These are phyloP conservation scores for Tylopilus felleus DNA, from an alignment of 768 basidiomycete species.

Conservation along the genomic window DNA sequence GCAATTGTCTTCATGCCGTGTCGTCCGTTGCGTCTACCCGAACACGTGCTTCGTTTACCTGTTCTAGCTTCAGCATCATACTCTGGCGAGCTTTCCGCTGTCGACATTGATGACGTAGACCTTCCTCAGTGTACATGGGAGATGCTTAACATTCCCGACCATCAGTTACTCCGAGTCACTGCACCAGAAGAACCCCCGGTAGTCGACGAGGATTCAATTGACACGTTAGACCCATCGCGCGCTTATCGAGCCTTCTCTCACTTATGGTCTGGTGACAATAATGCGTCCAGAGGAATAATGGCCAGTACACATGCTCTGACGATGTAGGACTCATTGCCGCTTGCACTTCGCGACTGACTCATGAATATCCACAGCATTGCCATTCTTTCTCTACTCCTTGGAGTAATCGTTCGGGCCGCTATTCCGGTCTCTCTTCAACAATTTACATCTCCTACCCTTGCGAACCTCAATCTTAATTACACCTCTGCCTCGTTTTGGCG, in stretches of 20 bases:
- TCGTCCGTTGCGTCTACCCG: conserved; percentile 33
- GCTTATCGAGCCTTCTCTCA: conserved; percentile 46
- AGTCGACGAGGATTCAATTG: conserved; percentile 47
- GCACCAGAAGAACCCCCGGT: conserved; percentile 34
- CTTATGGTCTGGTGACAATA: conserved; percentile 37
- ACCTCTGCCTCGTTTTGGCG: conserved; percentile 38
- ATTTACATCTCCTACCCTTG: conserved; percentile 14
- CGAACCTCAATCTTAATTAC: conserved; percentile 22
- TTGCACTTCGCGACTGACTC: conserved; percentile 9
- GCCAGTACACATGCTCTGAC: conserved; percentile 58
- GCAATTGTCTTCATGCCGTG: conserved; percentile 68
- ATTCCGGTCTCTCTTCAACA: conserved; percentile 23
- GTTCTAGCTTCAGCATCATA: conserved; percentile 37
- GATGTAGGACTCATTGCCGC: conserved; percentile 45
- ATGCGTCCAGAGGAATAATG: conserved; percentile 35
- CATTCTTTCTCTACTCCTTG: conserved; percentile 63
- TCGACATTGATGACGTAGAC: conserved; percentile 23
- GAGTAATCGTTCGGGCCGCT: conserved; percentile 39
- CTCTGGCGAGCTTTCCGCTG: conserved; percentile 21
- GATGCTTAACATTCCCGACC: conserved; percentile 38
- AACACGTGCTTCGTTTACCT: conserved; percentile 56
- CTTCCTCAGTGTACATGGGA: conserved; percentile 43
- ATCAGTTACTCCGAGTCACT: conserved; percentile 40
- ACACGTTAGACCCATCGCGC: conserved; percentile 38
- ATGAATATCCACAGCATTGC: conserved; percentile 49